Evolutionary conservation across 75 land plant species (phyloP), one percentile per base, ranked within the genome.

Genomic region (Cryptomeria japonica): DNA sequence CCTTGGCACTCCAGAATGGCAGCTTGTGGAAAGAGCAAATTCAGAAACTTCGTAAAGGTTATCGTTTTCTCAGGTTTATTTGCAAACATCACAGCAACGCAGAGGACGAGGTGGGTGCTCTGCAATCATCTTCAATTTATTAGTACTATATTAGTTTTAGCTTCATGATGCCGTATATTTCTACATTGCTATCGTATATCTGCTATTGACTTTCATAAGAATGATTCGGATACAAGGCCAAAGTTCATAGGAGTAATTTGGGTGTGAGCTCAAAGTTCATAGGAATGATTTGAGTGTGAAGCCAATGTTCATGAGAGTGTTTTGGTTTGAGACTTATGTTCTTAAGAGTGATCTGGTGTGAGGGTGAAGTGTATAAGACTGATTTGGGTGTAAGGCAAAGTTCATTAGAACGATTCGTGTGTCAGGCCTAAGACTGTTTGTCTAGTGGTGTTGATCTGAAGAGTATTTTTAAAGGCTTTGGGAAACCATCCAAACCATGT

Each of bases 41-140:
- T 44, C 84, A 80, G 12, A 80, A 44, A 25, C 51, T 80, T 28
- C 42, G 11, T 44, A n/a, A 44, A 25, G 42, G 51, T 80, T 80
- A 80, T 47, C 84, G 31, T 7, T 80, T 80, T 80, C 84, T 80
- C 7, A 80, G 47, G 25, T 44, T 80, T 19, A 31, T 80, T 39
- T 42, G 47, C 84, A 41, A 80, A 80, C 49, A 80, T 44, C 84
- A 80, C n/a, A 80, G 84, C n/a, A 80, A 44, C 28, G 84, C 49
- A 10, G 84, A 80, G 84, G 84, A 80, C 51, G 47, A 80, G 84
- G 84, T 80, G 84, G 25, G 47, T 44, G 44, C 32, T 31, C 77
- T 73, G 14, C 14, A 34, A 64, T 64, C 22, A 5, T 58, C 70
- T 58, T 58, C 61, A 11, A 51, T 51, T 51, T 51, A 51, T 51